phyloP scores from a whole-genome alignment of 1,284 basidiomycete genomes.

The Cryptococcus wingfieldii region DNA sequence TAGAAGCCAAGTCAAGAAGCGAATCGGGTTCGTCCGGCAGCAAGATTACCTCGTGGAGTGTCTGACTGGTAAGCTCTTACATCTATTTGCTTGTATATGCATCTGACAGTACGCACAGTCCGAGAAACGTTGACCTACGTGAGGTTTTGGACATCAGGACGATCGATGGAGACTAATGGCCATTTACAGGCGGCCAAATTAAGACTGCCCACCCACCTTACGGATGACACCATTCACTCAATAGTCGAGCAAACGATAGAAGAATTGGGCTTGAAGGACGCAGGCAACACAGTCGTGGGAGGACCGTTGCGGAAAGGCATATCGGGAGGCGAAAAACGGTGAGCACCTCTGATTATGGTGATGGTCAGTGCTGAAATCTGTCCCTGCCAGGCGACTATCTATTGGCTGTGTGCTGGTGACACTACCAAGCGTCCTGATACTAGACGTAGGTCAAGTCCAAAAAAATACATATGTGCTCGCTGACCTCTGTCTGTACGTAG shows the following conservation, averaged over 20 bases:
- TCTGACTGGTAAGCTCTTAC: constrained; percentile 40
- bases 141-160: background rate
- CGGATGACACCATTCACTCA: constrained; percentile 33
- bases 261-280: constrained; percentile 55
- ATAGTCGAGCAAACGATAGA: constrained; percentile 56
- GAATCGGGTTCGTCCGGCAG: constrained; percentile 48
- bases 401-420: constrained; percentile 80
- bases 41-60: constrained; percentile 48
- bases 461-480: background rate
- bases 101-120: constrained; percentile 29
- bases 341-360: constrained; percentile 1
- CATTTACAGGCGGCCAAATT: constrained; percentile 49
- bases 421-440: constrained; percentile 69
- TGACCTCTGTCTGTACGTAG: constrained; percentile 1
- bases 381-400: constrained; percentile 56
- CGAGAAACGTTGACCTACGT: constrained; percentile 54
- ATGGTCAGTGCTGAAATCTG: background rate
- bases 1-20: constrained; percentile 35
- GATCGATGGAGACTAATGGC: background rate
- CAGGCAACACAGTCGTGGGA: constrained; percentile 53
- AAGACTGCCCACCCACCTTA: constrained; percentile 51
- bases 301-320: constrained; percentile 59
- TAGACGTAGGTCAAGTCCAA: constrained; percentile 58
- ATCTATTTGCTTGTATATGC: background rate
- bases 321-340: constrained; percentile 76